Base-by-base conservation (phyloP, 2,329 filamentous ascomycete species). In the Nothomitra cinnamomea region DNA sequence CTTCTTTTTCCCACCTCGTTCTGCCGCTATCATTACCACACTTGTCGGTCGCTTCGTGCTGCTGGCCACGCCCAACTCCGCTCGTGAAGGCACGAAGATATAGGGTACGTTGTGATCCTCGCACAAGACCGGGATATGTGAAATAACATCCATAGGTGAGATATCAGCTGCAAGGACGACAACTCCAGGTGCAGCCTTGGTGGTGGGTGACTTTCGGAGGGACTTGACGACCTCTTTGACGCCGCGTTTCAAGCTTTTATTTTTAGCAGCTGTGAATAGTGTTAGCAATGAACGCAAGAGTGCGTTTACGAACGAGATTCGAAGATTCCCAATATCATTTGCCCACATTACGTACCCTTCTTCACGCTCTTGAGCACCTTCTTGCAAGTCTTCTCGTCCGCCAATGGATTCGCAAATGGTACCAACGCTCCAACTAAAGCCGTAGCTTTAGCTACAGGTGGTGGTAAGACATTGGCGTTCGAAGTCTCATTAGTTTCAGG, bases 151-250 rank as follows among this genome's bases (percentile, higher is more conserved):
- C 82, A 92, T 90, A 60, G 92, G 92, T 53, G 87, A 95, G 73
- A 98, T 96, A 70, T 98, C 92, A 62, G 87, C 92, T 36, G 92
- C 92, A 61, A 98, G 87, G 67, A 98, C 76, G 63, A 95, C 87
- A 60, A 98, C 77, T 58, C 74, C 77, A 60, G 85, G 82, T 59
- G 79, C 76, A 56, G 80, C 77, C n/a, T 80, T 78, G 55, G 81
- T 78, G 61, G 79, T 69, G 55, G 85, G 77, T 13, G 87, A 90
- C 74, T 96, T 96, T 74, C 92, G 88, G 62, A 98, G 85, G 35
- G 89, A 85, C 75, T 98, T 98, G 73, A 96, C 89, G 65, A 95
- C 90, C 73, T 98, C 92, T 72, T 98, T 98, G 60, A 98, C 92
- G 66, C 92, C 92, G 65, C 92, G 89, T 75, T 95, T 94, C 65